Base-by-base conservation (phyloP, 2,329 filamentous ascomycete genomes). In the Cryoendolithus antarcticus region DNA sequence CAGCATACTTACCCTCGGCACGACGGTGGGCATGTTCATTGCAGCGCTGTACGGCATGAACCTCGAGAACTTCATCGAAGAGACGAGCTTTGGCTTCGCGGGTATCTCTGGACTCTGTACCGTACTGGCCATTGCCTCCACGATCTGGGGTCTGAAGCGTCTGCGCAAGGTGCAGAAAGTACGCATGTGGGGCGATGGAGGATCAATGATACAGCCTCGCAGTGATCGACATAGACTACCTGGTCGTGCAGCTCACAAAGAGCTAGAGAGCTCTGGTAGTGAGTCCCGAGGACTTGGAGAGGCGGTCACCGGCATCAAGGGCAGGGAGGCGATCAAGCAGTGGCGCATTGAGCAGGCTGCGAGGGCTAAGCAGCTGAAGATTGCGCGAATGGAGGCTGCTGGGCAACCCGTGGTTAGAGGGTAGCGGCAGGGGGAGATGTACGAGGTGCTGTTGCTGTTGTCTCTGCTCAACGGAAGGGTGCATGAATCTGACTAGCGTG, bases 11-110 rank as follows among this genome's bases (percentile, higher is more conserved):
- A 96, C 91, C 1, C 75, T 98, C 4, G 86, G 88, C n/a, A 77
- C 96, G 35, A 89, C 86, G 39, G 86, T 88, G 57, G 91, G 91
- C 40, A 95, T 91, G 36, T 93, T 96, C 57, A 74, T 95, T 53
- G 93, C 91, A 6, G 88, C 88, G n/a, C 77, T 98, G n/a, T 98
- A 96, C 70, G 91, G 91, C 52, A 96, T 96, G 88, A 98, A 98
- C 66, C 69, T 98, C 48, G 93, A 95, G 59, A 96, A 96, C 63
- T 96, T 95, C 62, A 86, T 96, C 52, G 91, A 98, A 66, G 89
- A 96, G 58, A 88, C 83, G 1, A 75, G 85, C 61, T 74, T 85
- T 61, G 91, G 89, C 8, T 96, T 98, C 59, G 72, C 71, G 34
- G 75, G 75, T 39, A 79, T 98, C 44, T 85, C 81, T 2, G 69